Evolutionary conservation across 805 yeast species (phyloP), one percentile per base, ranked within the genome.

Genomic region (Grigorovia jiainica): DNA sequence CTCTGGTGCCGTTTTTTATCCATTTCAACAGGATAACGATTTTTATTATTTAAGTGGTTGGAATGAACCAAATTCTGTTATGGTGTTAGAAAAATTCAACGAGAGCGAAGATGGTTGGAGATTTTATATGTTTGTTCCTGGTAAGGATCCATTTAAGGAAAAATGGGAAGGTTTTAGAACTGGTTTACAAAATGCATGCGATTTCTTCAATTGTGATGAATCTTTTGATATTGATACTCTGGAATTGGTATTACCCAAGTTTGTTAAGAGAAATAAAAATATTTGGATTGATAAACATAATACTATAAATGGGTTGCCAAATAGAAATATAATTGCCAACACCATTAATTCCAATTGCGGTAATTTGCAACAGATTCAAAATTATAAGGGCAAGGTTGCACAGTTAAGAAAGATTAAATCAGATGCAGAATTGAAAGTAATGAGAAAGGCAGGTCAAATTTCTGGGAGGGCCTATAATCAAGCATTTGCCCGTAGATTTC

Each of bases 131-230:
- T 65, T 87, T 39, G 95, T 90, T 3, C 95, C 87, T 3, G 87
- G 87, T 13, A 82, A 82, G 57, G 83, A 89, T 56, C 73, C 77
- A 5, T 70, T 69, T 38, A 76, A 74, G 18, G 98, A 92, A 63
- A 76, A 82, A 48, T 92, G 99, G 99, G 97, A 90, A 52, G 99
- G 99, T 10, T 80, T 76, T 35, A 74, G 95, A 52, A 82, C 94
- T 15, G 99, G 99, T 1, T 71, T 79, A 3, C 76, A 79, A 38
- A 95, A 94, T 13, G 95, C 82, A 0, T 65, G 63, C 33, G 90
- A 87, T 39, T 76, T 79, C 36, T 92, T 92, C 66, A 92, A 90
- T 58, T 95, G 95, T 3, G 97, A 87, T 61, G 71, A 71, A 39
- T 78, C 84, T 6, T 72, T 72, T 32, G 74, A 75, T n/a, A 42